Evolutionary conservation across 2,329 filamentous ascomycete genomes (phyloP).

Genomic region (Colletotrichum sidae): DNA sequence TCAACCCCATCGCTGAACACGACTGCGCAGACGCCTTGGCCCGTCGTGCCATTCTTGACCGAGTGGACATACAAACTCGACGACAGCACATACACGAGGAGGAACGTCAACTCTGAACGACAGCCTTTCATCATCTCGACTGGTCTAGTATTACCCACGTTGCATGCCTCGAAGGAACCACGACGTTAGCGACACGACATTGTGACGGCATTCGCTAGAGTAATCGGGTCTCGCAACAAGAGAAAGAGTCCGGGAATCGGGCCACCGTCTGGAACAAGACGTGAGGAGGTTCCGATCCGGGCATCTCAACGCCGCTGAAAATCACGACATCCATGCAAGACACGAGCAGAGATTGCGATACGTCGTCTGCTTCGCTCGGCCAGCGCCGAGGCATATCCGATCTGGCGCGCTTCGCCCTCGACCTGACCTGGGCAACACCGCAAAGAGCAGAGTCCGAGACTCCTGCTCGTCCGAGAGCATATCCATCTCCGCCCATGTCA

Average conservation of each 20-base stretch:
- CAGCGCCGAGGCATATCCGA: slow-evolving; percentile 69
- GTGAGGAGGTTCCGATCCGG: slow-evolving; percentile 32
- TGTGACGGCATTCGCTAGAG: neutral
- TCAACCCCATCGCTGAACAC: too few relatives aligned
- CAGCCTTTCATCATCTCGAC: too few relatives aligned
- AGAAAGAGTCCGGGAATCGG: slow-evolving; percentile 30
- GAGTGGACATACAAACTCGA: too few relatives aligned
- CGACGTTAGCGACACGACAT: too few relatives aligned
- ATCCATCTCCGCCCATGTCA: slow-evolving; percentile 81
- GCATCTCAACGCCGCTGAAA: slow-evolving; percentile 37
- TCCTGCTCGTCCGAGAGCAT: slow-evolving; percentile 68
- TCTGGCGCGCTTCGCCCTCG: slow-evolving; percentile 65
- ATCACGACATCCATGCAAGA: slow-evolving; percentile 65
- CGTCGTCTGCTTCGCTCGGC: slow-evolving; percentile 62
- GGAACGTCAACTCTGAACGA: too few relatives aligned
- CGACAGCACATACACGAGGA: too few relatives aligned
- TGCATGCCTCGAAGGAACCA: too few relatives aligned
- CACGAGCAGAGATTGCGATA: slow-evolving; percentile 57
- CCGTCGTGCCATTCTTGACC: too few relatives aligned
- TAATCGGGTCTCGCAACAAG: neutral
- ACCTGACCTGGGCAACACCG: slow-evolving; percentile 62
- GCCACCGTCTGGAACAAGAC: slow-evolving; percentile 32
- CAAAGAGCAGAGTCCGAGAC: slow-evolving; percentile 64
- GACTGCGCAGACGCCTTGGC: too few relatives aligned
- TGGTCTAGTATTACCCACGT: too few relatives aligned